phyloP scores from a whole-genome alignment of 306 rosid genomes.

The Begonia loranthoides region DNA sequence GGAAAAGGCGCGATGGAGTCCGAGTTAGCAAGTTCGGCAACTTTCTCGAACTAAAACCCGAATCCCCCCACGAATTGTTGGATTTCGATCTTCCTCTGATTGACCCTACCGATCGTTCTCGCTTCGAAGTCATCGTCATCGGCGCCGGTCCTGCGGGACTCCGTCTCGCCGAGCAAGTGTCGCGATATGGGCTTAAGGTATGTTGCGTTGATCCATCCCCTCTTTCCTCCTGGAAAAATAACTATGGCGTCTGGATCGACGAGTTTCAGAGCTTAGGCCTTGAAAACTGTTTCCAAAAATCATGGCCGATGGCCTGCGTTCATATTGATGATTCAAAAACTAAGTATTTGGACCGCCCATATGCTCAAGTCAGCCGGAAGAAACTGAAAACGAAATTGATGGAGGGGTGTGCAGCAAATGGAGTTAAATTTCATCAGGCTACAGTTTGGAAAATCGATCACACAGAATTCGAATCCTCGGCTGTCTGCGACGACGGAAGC shows the following conservation, averaged over 20 bases:
- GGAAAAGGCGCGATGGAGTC: slow-evolving; percentile 12
- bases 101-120: slow-evolving; percentile 25
- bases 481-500: slow-evolving; percentile 49
- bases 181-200: slow-evolving; percentile 52
- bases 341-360: slow-evolving; percentile 52
- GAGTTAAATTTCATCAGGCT: slow-evolving; percentile 52
- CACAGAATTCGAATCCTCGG: slow-evolving; percentile 37
- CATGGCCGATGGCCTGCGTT: slow-evolving; percentile 60
- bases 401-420: slow-evolving; percentile 41
- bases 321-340: slow-evolving; percentile 30
- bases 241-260: slow-evolving; percentile 80
- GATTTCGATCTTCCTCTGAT: slow-evolving; percentile 47
- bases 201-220: slow-evolving; percentile 82
- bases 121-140: slow-evolving; percentile 45
- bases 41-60: slow-evolving; percentile 53
- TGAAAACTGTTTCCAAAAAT: slow-evolving; percentile 53
- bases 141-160: slow-evolving; percentile 81
- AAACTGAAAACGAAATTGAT: slow-evolving; percentile 36
- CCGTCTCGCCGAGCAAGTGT: slow-evolving; percentile 58
- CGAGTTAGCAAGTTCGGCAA: slow-evolving; percentile 30
- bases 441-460: slow-evolving; percentile 54
- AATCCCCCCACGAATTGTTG: slow-evolving; percentile 20
- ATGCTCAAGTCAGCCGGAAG: slow-evolving; percentile 52
- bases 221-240: slow-evolving; percentile 69
- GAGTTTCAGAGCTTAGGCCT: slow-evolving; percentile 55